Conservation (phyloP, 2,329 filamentous ascomycete genomes). For the Colletotrichum agaves region DNA sequence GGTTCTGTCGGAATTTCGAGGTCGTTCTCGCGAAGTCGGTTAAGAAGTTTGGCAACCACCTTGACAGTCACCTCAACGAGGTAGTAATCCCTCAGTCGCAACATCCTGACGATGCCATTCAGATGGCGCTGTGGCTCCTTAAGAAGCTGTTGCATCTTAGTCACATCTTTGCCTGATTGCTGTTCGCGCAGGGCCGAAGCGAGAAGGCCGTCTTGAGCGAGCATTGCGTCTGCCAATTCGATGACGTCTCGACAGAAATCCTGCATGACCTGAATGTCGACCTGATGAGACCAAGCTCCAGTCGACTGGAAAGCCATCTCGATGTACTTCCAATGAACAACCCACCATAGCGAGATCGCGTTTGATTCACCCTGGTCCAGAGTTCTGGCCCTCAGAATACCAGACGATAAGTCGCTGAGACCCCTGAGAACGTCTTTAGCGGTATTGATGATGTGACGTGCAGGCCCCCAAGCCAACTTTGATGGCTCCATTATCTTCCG, state of each 20-base stretch:
- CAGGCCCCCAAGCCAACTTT: slow-evolving; percentile 65
- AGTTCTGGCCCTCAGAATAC: slow-evolving; percentile 64
- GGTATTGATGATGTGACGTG: slow-evolving; percentile 66
- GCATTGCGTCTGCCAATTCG: slow-evolving; percentile 87
- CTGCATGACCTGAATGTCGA: slow-evolving; percentile 83
- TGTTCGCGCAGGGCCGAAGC: slow-evolving; percentile 69
- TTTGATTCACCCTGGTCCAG: slow-evolving; percentile 71
- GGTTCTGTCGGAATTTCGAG: slow-evolving; percentile 75
- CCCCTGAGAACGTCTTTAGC: slow-evolving; percentile 66
- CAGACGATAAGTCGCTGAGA: slow-evolving; percentile 66
- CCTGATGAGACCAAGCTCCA: slow-evolving; percentile 81
- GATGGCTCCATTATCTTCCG: slow-evolving; percentile 48
- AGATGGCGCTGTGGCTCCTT: slow-evolving; percentile 70
- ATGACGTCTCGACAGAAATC: slow-evolving; percentile 96
- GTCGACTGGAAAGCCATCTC: slow-evolving; percentile 82
- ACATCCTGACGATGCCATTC: slow-evolving; percentile 84
- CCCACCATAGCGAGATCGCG: slow-evolving; percentile 83
- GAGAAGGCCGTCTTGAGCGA: slow-evolving; percentile 87
- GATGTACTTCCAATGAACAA: slow-evolving; percentile 82
- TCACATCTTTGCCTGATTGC: slow-evolving; percentile 52
- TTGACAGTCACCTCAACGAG: slow-evolving; percentile 84
- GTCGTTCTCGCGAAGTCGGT: slow-evolving; percentile 79
- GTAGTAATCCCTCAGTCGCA: slow-evolving; percentile 88
- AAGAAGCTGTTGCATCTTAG: slow-evolving; percentile 60
- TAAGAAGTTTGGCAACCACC: slow-evolving; percentile 85